These are phyloP conservation scores for Cucumis melo DNA, from an alignment of 306 rosid species.

Conservation along the genomic window DNA sequence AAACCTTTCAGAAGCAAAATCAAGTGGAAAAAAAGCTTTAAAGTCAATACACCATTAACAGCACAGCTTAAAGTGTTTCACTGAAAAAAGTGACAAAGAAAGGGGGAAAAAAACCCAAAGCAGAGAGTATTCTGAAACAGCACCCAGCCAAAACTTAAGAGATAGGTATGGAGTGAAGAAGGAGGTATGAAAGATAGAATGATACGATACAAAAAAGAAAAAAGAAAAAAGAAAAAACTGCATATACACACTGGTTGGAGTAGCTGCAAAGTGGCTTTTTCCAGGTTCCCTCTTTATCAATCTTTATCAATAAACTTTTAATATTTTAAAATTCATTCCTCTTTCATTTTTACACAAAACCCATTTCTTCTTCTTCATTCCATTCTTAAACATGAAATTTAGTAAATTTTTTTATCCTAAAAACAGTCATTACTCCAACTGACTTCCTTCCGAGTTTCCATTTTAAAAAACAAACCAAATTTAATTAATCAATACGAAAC, in stretches of 20 bases:
- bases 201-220: slow-evolving; percentile 2
- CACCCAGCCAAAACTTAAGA: slow-evolving; percentile 9
- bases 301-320: slow-evolving; percentile 10
- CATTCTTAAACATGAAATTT: neutral
- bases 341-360: neutral
- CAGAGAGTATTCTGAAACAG: slow-evolving; percentile 1
- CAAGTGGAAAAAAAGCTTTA: slow-evolving; percentile 22
- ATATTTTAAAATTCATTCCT: neutral
- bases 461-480: neutral
- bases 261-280: slow-evolving; percentile 4
- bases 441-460: neutral
- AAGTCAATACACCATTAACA: slow-evolving; percentile 36
- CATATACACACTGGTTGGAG: neutral
- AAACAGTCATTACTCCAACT: neutral
- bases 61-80: slow-evolving; percentile 20
- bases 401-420: neutral
- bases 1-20: slow-evolving; percentile 23
- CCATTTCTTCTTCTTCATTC: neutral
- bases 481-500: neutral
- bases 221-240: slow-evolving; percentile 6
- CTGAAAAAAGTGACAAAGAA: slow-evolving; percentile 5
- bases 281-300: neutral
- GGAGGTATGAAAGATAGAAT: slow-evolving; percentile 9
- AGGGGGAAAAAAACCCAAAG: slow-evolving; percentile 6
- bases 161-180: neutral